phyloP scores from a whole-genome alignment of 2,329 filamentous ascomycete species.

The Diaporthe citri region DNA sequence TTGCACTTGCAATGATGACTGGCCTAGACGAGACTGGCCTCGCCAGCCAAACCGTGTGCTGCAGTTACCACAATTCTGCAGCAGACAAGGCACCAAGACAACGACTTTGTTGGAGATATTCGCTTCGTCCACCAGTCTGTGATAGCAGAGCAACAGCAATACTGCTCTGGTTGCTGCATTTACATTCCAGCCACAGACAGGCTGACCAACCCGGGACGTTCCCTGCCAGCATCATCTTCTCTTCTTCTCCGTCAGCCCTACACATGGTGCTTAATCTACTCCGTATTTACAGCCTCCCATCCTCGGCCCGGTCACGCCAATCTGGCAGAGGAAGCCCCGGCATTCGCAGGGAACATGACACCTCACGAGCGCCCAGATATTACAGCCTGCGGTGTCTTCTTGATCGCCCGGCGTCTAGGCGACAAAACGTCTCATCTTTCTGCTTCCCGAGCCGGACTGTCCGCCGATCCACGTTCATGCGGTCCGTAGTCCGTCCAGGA shows the following conservation, averaged over 20 bases:
- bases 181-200: background rate
- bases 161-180: background rate
- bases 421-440: conserved; percentile 29
- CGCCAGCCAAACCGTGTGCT: background rate
- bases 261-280: background rate
- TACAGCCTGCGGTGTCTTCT: background rate
- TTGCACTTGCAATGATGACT: background rate
- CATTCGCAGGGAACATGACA: background rate
- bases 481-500: conserved; percentile 10
- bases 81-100: background rate
- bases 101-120: background rate
- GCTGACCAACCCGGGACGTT: background rate
- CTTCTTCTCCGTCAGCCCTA: background rate
- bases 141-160: background rate
- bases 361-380: background rate
- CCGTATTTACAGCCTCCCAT: background rate
- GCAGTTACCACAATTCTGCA: background rate
- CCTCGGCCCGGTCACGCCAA: conserved; percentile 4
- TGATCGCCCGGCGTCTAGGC: background rate
- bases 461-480: conserved; percentile 21
- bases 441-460: conserved; percentile 6
- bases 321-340: background rate
- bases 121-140: background rate
- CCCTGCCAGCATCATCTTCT: background rate
- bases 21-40: background rate